phyloP scores from a whole-genome alignment of 306 rosid species.

The Pachyrhizus erosus region DNA sequence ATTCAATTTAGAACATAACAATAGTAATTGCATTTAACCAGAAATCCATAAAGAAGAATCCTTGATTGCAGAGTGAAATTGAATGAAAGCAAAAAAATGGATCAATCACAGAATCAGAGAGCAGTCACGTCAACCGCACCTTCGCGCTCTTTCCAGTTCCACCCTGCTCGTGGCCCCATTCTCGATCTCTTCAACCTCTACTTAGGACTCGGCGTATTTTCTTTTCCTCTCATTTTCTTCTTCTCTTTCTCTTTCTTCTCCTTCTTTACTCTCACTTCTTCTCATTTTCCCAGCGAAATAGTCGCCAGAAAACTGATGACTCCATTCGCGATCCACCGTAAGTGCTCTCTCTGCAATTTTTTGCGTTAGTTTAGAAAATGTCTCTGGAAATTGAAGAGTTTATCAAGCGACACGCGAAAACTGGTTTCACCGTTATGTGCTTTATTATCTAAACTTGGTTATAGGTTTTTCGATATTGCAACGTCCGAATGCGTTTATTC shows the following conservation, averaged over 20 bases:
- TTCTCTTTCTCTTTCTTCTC: background rate
- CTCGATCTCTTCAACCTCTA: conserved; percentile 90
- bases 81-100: conserved; percentile 59
- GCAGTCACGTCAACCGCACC: conserved; percentile 38
- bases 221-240: background rate
- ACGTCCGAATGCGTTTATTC: background rate
- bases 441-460: background rate
- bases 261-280: background rate
- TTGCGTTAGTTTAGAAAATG: background rate
- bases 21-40: background rate
- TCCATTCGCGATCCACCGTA: conserved; percentile 68
- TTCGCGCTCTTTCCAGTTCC: conserved; percentile 75
- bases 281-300: conserved; percentile 58
- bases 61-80: background rate
- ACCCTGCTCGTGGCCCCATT: conserved; percentile 82
- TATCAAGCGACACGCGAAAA: background rate
- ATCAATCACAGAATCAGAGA: conserved; percentile 80
- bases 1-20: background rate
- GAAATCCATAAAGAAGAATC: background rate
- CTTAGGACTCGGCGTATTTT: conserved; percentile 65
- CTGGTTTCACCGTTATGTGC: background rate
- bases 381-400: background rate
- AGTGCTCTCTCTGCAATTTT: conserved; percentile 20
- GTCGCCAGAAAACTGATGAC: conserved; percentile 70
- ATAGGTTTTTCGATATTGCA: background rate